A percentile compares a stretch with the other conserved stretches of the same genome.
phyloP scores from a whole-genome alignment of 257 asterid genomes.

The Nicotiana paniculata region DNA sequence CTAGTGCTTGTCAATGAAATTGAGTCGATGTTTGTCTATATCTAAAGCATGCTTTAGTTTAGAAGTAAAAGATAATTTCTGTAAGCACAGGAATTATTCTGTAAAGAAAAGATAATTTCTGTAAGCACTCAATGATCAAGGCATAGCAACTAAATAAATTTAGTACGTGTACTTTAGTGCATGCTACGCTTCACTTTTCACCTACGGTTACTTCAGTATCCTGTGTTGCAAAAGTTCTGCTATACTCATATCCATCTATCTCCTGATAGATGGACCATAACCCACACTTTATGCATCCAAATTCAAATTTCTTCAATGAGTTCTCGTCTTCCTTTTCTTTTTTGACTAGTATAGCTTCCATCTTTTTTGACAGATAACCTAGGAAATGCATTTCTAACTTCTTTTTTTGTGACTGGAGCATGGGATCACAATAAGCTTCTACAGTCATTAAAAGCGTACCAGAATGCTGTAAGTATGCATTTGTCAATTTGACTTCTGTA shows the following conservation, averaged over 20 bases:
- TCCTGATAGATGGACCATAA: background rate
- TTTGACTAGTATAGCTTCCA: background rate
- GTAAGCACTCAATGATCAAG: background rate
- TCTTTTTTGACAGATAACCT: constrained; percentile 57
- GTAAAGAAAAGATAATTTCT: background rate
- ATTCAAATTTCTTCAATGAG: constrained; percentile 1
- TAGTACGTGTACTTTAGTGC: background rate
- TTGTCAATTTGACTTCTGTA: background rate
- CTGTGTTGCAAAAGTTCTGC: background rate
- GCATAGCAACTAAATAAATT: background rate
- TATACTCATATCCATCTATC: background rate
- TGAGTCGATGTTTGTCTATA: background rate
- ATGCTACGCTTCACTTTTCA: background rate
- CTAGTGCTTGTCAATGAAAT: background rate
- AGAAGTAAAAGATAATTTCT: background rate
- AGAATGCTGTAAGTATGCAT: constrained; percentile 75
- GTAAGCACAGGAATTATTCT: background rate
- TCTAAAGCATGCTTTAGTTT: background rate
- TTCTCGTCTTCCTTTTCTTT: background rate
- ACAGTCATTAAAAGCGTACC: constrained; percentile 86
- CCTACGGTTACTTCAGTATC: background rate
- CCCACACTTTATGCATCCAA: background rate
- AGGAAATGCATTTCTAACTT: constrained; percentile 84
- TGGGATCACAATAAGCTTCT: constrained; percentile 76
- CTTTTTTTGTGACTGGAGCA: constrained; percentile 79